Percentiles rank a stretch among this genome's conserved stretches.
These are phyloP conservation scores for Begonia loranthoides DNA, from an alignment of 306 rosid species.

Conservation along the genomic window DNA sequence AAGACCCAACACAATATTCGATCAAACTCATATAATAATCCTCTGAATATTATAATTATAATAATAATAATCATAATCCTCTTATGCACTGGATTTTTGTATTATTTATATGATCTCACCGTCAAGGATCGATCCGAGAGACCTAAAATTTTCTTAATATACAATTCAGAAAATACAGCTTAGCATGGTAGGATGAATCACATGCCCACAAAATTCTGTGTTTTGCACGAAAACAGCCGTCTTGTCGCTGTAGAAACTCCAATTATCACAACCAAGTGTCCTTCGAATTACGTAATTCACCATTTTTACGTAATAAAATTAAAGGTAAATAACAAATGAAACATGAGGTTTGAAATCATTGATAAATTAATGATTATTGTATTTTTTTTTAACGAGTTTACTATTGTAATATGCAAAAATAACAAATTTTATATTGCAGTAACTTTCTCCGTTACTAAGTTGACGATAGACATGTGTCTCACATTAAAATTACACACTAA, in stretches of 20 bases:
- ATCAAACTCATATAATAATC: not conserved
- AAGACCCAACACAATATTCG: constrained; percentile 36
- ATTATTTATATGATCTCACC: not conserved
- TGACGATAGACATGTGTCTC: too few species aligned
- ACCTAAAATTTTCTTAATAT: not conserved
- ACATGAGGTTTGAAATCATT: too few species aligned
- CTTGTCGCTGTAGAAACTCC: not conserved
- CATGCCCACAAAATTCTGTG: constrained; percentile 31
- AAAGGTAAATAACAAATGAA: too few species aligned
- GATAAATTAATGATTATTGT: too few species aligned
- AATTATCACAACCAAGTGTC: too few species aligned
- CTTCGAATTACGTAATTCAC: too few species aligned
- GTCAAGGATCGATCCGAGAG: constrained; percentile 18
- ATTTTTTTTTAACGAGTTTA: too few species aligned
- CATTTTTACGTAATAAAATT: too few species aligned
- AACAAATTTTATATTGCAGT: too few species aligned
- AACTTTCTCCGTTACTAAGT: too few species aligned
- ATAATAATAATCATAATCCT: not conserved
- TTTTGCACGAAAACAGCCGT: constrained; percentile 5
- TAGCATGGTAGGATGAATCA: constrained; percentile 45
- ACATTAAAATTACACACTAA: too few species aligned
- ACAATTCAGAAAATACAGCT: constrained; percentile 41
- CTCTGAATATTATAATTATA: not conserved
- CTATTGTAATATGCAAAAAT: too few species aligned
- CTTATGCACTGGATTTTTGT: not conserved